Conservation (phyloP, 2,329 filamentous ascomycete species). For the Diaporthe eres region DNA sequence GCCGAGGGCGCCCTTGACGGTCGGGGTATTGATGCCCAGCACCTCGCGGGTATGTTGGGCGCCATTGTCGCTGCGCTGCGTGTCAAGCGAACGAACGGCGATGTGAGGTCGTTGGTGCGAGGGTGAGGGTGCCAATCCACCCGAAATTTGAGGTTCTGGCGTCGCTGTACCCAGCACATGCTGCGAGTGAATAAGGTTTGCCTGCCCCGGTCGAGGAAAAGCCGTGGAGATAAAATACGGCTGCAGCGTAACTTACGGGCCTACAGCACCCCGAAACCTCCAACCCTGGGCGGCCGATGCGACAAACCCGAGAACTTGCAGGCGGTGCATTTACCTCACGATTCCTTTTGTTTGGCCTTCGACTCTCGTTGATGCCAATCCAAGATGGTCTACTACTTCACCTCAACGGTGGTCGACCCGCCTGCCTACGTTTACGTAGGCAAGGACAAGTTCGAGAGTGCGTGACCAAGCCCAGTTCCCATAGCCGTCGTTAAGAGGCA, state of each 20-base stretch:
- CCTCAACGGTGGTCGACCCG: constrained; percentile 85
- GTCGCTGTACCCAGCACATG: constrained; percentile 25
- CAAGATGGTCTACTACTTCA: constrained; percentile 95
- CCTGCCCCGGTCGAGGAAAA: constrained; percentile 35
- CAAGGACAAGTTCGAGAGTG: constrained; percentile 99
- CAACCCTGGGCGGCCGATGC: background rate
- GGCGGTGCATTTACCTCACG: background rate
- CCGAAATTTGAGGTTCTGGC: constrained; percentile 38
- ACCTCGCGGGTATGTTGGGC: constrained; percentile 61
- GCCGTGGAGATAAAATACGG: constrained; percentile 38
- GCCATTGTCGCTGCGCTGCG: constrained; percentile 55
- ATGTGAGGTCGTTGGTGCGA: constrained; percentile 7
- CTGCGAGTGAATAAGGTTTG: constrained; percentile 17
- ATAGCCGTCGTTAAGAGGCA: constrained; percentile 38
- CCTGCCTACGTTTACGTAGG: constrained; percentile 93
- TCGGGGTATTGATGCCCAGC: constrained; percentile 56
- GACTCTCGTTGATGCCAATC: constrained; percentile 40
- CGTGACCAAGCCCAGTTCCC: constrained; percentile 49
- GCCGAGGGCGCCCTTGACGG: constrained; percentile 39
- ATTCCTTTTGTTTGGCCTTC: background rate
- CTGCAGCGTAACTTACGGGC: constrained; percentile 22
- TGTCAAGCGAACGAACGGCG: background rate
- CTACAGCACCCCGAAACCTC: background rate
- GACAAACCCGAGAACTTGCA: constrained; percentile 11
- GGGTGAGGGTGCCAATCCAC: background rate